A percentile compares a stretch with the other conserved stretches of the same genome.
Conservation (phyloP, 2,329 filamentous ascomycete species). For the Nothomitra cinnamomea region DNA sequence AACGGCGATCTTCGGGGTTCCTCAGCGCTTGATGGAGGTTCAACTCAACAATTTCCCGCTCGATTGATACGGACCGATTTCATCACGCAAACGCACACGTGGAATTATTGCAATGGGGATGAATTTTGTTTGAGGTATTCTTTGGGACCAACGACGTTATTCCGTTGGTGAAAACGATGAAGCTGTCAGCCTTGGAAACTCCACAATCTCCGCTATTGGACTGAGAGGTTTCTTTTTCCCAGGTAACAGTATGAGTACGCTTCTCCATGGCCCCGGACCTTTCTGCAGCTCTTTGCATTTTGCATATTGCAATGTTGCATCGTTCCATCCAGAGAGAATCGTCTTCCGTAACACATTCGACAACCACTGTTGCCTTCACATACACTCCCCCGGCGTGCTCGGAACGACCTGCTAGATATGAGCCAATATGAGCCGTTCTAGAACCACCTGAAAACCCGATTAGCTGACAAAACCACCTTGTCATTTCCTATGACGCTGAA, state of each 20-base stretch:
- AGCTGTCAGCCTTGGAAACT: background rate
- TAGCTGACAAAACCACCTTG: too few relatives aligned
- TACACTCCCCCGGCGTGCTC: too few relatives aligned
- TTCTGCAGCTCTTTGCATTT: background rate
- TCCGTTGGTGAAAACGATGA: too few relatives aligned
- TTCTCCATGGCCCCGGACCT: background rate
- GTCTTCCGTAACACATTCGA: background rate
- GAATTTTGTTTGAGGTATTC: background rate
- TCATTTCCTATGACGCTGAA: too few relatives aligned
- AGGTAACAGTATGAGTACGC: background rate
- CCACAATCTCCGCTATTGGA: background rate
- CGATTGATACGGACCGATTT: background rate
- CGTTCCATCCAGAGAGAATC: too few relatives aligned
- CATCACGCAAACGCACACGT: background rate
- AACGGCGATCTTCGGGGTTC: background rate
- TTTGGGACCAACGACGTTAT: background rate
- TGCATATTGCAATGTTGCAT: background rate
- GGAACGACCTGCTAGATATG: too few relatives aligned
- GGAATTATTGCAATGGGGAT: conserved; percentile 1
- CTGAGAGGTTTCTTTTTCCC: background rate
- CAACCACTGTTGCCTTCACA: too few relatives aligned
- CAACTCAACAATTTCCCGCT: background rate
- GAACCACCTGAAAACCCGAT: too few relatives aligned
- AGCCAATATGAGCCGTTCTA: too few relatives aligned
- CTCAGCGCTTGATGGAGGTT: background rate